Percentiles rank a stretch among this genome's conserved stretches.
Evolutionary conservation across 768 basidiomycete species (phyloP).

Genomic region (Sistotremastrum niveocremeum): DNA sequence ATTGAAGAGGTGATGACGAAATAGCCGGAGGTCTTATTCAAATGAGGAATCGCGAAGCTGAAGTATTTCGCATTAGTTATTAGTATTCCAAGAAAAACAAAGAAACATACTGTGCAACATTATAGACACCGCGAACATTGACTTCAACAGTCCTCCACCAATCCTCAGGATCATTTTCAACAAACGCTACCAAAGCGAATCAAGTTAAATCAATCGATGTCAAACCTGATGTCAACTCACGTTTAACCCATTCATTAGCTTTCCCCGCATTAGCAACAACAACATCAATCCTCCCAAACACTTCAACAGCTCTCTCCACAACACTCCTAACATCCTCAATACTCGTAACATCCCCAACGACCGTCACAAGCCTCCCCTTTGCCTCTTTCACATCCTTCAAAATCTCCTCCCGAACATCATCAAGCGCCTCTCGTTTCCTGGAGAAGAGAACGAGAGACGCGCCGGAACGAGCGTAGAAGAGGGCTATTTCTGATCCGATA

Average conservation of each 20-base stretch:
- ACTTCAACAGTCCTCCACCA: conserved; percentile 14
- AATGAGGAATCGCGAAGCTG: no score
- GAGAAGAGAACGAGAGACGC: conserved; percentile 3
- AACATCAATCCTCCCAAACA: conserved; percentile 10
- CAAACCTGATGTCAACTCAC: no score
- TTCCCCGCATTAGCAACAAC: conserved; percentile 7
- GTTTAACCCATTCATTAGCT: neutral
- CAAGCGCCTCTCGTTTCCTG: conserved; percentile 1
- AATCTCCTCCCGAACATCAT: conserved; percentile 5
- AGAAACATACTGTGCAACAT: no score
- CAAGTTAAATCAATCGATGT: neutral
- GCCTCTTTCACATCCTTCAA: neutral
- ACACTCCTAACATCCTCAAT: conserved; percentile 3
- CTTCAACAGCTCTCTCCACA: conserved; percentile 6
- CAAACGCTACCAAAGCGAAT: neutral
- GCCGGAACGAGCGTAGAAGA: conserved; percentile 2
- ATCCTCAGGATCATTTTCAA: conserved; percentile 8
- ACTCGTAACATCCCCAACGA: conserved; percentile 6
- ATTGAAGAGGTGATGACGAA: no score
- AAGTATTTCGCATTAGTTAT: no score
- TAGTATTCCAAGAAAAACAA: no score
- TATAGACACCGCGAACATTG: conserved; percentile 11
- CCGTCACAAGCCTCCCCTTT: no score
- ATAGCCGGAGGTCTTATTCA: no score
- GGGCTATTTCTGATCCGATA: conserved; percentile 2